Percentiles rank a stretch among this genome's conserved stretches.
These are phyloP conservation scores for Suillus placidus DNA, from an alignment of 768 basidiomycete genomes.

Conservation along the genomic window DNA sequence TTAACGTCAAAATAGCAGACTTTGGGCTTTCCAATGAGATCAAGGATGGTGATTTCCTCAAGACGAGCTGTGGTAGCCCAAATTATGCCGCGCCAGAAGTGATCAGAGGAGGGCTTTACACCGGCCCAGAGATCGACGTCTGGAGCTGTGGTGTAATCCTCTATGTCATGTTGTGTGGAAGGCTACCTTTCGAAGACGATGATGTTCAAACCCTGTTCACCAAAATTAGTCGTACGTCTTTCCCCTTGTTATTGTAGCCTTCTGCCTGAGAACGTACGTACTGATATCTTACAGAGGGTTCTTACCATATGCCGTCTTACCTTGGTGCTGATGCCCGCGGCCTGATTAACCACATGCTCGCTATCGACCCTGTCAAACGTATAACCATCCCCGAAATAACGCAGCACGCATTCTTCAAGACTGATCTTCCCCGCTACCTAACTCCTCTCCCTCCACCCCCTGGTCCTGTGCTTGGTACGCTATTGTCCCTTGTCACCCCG, in stretches of 20 bases:
- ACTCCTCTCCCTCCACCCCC: conserved; percentile 77
- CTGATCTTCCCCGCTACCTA: conserved; percentile 85
- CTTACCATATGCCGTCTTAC: conserved; percentile 81
- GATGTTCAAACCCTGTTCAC: conserved; percentile 91
- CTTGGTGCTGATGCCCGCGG: conserved; percentile 76
- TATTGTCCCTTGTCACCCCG: conserved; percentile 72
- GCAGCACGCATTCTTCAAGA: conserved; percentile 87
- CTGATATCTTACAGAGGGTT: conserved; percentile 66
- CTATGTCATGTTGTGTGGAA: conserved; percentile 95
- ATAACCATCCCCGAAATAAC: conserved; percentile 93
- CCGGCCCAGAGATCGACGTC: conserved; percentile 97
- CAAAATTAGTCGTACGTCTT: conserved; percentile 82
- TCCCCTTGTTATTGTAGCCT: neutral
- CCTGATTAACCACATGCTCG: conserved; percentile 88
- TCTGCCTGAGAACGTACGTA: neutral
- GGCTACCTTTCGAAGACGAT: conserved; percentile 96
- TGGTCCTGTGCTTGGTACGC: conserved; percentile 74
- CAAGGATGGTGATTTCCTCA: conserved; percentile 94
- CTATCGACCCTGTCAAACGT: conserved; percentile 92
- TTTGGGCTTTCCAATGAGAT: conserved; percentile 97
- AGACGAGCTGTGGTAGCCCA: conserved; percentile 96
- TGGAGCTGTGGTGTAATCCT: conserved; percentile 99
- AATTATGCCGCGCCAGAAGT: conserved; percentile 99
- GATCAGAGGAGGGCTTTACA: conserved; percentile 92
- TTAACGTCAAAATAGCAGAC: conserved; percentile 98